Percentiles rank a stretch among this genome's conserved stretches.
These are phyloP conservation scores for Pilobolus umbonatus DNA, from an alignment of 192 early-diverging fungal genomes.

Conservation along the genomic window DNA sequence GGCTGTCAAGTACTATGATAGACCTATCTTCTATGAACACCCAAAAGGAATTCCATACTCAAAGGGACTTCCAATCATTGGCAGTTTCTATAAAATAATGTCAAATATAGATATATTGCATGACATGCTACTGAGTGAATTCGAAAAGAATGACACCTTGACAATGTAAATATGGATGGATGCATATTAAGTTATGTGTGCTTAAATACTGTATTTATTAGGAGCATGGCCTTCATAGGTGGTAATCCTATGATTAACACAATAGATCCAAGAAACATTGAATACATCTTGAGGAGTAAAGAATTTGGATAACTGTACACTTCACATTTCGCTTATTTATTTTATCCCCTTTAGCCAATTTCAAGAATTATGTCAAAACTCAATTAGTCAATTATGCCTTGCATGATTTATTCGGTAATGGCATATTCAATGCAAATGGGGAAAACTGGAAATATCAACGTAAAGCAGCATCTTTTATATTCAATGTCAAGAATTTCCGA, in stretches of 20 bases:
- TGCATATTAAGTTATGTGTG: no score
- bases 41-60: conserved; percentile 6
- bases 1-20: conserved; percentile 23
- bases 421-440: conserved; percentile 67
- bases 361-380: conserved; percentile 32
- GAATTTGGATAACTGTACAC: neutral
- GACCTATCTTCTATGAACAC: conserved; percentile 19
- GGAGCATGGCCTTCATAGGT: no score
- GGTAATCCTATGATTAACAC: no score
- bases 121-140: conserved; percentile 10
- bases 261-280: conserved; percentile 18
- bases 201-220: no score
- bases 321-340: no score
- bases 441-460: conserved; percentile 48
- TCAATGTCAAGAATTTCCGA: conserved; percentile 24
- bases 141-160: conserved; percentile 18
- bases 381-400: conserved; percentile 34
- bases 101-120: conserved; percentile 4
- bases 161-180: conserved; percentile 15
- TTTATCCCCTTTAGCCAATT: conserved; percentile 8
- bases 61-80: conserved; percentile 20
- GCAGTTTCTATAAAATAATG: conserved; percentile 10
- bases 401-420: conserved; percentile 50
- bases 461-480: conserved; percentile 32
- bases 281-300: conserved; percentile 22